Evolutionary conservation across 139 green algal species (phyloP), one percentile per base, ranked within the genome.

Genomic region (Closterium sp.): DNA sequence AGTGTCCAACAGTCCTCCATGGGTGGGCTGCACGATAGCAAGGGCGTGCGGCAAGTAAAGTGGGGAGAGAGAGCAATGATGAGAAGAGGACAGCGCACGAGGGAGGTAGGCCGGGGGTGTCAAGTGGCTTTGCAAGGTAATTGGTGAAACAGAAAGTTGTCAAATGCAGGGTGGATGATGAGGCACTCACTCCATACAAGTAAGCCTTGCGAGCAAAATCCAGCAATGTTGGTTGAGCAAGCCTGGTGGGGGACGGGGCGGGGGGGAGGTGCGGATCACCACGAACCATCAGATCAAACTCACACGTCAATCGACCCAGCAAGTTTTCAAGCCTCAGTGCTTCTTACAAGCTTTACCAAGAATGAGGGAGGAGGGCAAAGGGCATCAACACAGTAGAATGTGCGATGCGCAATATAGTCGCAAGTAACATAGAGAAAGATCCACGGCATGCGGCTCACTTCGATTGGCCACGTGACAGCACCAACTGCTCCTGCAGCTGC

Each of bases 161-260:
- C 19, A 87, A 19, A 87, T 25, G 33, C 33, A 34, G 84, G 84
- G 84, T 87, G 16, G 84, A 69, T 16, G 84, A 19, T 87, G 25
- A 23, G 30, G 0, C 30, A 35, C 90, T 81, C 84, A 92, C 91
- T 64, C 91, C 91, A 76, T 93, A 93, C 23, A 93, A 32, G 32
- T 89, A 88, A 23, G 88, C 33, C 33, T 91, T 93, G 84, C 91
- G 87, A 16, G 88, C 91, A 89, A 83, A 93, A 33, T 93, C 91
- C 23, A 89, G 16, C 43, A 91, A 33, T 25, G 91, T 93, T 30
- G 87, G n/a, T 84, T 92, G 90, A 43, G 84, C 90, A 21, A 92
- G 64, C 25, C 90, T 91, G 89, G 25, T 89, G 19, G 38, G 19
- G 30, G 38, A 81, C 16, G n/a, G 83, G 83, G 83, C 10, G 28